Base-by-base conservation (phyloP, 495 filamentous ascomycete species). In the Penicillium psychrofluorescens region DNA sequence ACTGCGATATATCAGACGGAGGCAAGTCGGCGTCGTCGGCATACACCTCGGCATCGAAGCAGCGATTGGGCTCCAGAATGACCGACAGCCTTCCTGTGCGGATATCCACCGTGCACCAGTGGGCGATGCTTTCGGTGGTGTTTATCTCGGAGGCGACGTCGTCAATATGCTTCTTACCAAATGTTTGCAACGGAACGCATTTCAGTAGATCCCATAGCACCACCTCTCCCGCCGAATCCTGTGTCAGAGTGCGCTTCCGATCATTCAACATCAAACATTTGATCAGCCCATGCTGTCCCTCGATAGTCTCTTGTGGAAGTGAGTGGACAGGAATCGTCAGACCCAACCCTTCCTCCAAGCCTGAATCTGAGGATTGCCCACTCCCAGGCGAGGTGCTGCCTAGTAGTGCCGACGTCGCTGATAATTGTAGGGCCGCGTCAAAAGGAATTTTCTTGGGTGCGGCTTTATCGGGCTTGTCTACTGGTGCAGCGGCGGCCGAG, bases 1-100 rank as follows among this genome's bases (percentile, higher is more conserved):
- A 94, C 11, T 90, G 84, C 14, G 84, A 67, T 11, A 77, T 70
- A 49, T 94, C 85, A 13, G 83, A 38, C 5, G 48, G 34, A 28
- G 51, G 74, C 38, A 91, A 43, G 11, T 79, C 66, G 8, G 88
- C 65, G 57, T 96, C 88, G 58, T 97, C 92, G 1, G 90, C 90
- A 59, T 98, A 98, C 67, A 94, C 85, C 59, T 98, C 92, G 32
- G 90, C 94, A 63, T 97, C 94, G 54, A 98, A 98, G 59, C 92
- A 97, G 48, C 92, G 90, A 53, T 92, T 95, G 36, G 90, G 87
- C 53, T 97, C 92, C 13, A 98, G 63, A 10, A 95, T 84, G 27
- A 94, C 90, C 3, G 89, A 89, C 44, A 98, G 64, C 48, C 85
- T 83, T 34, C 92, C 92, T 5, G 92, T 97, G 43, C 90, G 81